Base-by-base conservation (phyloP, 352 stramenopile species). In the Phytophthora parvispora region DNA sequence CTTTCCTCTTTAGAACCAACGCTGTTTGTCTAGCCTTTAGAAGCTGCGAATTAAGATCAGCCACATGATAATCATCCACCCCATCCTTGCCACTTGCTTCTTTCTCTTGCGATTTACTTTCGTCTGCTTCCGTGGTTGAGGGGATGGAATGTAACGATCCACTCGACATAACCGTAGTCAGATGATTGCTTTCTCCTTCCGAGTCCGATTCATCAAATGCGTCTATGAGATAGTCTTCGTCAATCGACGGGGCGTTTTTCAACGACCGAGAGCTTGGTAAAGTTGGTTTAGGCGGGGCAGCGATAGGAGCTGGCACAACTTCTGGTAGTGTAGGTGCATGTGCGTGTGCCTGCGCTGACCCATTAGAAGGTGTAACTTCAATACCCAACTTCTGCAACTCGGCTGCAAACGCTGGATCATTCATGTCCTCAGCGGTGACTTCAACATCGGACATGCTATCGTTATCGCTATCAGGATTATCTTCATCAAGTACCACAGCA, bases 201-300 rank as follows among this genome's bases (percentile, higher is more conserved):
- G 78, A 80, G 20, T 80, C 75, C 15, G 83, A 74, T n/a, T 80
- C 63, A 43, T 91, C 84, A 67, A 91, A 93, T 16, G 73, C 83
- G n/a, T 93, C 84, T 34, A 93, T 93, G 13, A 93, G 55, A 16
- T 81, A 75, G 47, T 85, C 67, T 47, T 93, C 82, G 56, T 85
- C 83, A 40, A 90, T 76, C 9, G 76, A 87, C 47, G 51, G 56
- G 31, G 64, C 31, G 52, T n/a, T 73, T 72, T 27, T 64, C 50
- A 80, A 55, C 8, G 51, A 55, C 60, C 67, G 59, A 64, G 53
- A 58, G n/a, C 45, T 72, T 5, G 68, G 25, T 6, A 63, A 18
- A 22, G 20, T 22, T 45, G 22, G 15, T 10, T 57, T 66, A 9
- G 28, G 9, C 31, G 27, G 25, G 42, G 6, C 10, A 45, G 18